Base-by-base conservation (phyloP, 2,329 filamentous ascomycete genomes). In the Phoma sp. region DNA sequence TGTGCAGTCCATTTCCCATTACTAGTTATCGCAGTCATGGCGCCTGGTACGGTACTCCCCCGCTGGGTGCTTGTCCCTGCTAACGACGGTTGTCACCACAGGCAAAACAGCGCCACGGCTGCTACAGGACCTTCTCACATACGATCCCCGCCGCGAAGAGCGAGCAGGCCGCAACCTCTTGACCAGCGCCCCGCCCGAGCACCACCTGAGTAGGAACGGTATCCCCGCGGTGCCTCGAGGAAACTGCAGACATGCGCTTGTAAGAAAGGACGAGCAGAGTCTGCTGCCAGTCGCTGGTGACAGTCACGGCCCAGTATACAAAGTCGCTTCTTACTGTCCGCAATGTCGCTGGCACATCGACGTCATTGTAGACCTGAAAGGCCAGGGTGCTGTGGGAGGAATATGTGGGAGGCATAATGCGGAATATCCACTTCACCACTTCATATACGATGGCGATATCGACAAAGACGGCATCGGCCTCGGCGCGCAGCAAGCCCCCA, bases 301-400 rank as follows among this genome's bases (percentile, higher is more conserved):
- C 25, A 65, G 72, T 69, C 76, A 29, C 69, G 74, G 53, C 59
- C 60, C 26, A 55, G 67, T 78, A 39, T 86, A 83, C 67, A 84
- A 81, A 60, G 77, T 88, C 23, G 82, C 86, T 14, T 80, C 85
- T 3, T 80, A 85, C 60, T 91, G 88, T 72, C 74, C 78, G 50
- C 78, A 77, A 54, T 91, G 88, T 68, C 82, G 84, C 45, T 80
- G 80, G 65, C 87, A 90, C 72, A 75, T 89, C 36, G 80, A 86
- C 60, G 68, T 90, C 18, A 74, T 76, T 10, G 78, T 87, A 28
- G 79, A 82, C 54, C 84, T 83, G 60, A 76, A 75, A 21, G 64
- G 66, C 11, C 68, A 76, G n/a, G 70, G 67, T 39, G 71, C 72
- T 26, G 72, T 66, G 42, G 66, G 68, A 34, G 51, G 56, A 25